Evolutionary conservation across 805 yeast species (phyloP).

Genomic region (Wickerhamomyces xylosicus): DNA sequence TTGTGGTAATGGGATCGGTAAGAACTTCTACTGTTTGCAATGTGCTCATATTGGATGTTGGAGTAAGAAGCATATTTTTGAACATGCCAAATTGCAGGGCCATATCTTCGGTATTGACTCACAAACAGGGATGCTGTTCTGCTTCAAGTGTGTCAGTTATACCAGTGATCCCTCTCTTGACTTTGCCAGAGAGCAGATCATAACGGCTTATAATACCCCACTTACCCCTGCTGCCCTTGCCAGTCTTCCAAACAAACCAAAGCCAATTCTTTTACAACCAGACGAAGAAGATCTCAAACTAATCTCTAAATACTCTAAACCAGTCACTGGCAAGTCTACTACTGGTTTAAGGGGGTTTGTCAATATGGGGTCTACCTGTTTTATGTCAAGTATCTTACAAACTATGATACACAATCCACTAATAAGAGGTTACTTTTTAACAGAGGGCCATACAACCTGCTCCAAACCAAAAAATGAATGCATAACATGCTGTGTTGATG

Average conservation of each 20-base stretch:
- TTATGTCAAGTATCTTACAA: conserved; percentile 90
- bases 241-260: not conserved
- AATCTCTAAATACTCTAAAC: conserved; percentile 23
- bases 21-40: conserved; percentile 57
- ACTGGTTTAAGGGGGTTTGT: conserved; percentile 84
- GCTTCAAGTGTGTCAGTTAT: conserved; percentile 71
- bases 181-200: conserved; percentile 16
- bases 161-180: conserved; percentile 54
- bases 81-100: conserved; percentile 35
- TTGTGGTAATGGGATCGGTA: conserved; percentile 29
- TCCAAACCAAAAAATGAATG: conserved; percentile 36
- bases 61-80: conserved; percentile 33
- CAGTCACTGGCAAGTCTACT: conserved; percentile 36
- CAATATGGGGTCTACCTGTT: conserved; percentile 95
- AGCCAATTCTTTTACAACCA: not conserved
- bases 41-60: conserved; percentile 73
- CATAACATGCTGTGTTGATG: conserved; percentile 78
- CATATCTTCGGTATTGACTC: conserved; percentile 64
- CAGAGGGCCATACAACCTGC: conserved; percentile 62
- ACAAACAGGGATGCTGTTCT: conserved; percentile 55
- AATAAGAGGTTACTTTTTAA: conserved; percentile 64
- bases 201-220: not conserved
- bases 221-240: not conserved
- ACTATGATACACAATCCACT: conserved; percentile 85
- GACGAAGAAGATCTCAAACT: conserved; percentile 18